These are phyloP conservation scores for Amylocystis lapponica DNA, from an alignment of 768 basidiomycete species.

Conservation along the genomic window DNA sequence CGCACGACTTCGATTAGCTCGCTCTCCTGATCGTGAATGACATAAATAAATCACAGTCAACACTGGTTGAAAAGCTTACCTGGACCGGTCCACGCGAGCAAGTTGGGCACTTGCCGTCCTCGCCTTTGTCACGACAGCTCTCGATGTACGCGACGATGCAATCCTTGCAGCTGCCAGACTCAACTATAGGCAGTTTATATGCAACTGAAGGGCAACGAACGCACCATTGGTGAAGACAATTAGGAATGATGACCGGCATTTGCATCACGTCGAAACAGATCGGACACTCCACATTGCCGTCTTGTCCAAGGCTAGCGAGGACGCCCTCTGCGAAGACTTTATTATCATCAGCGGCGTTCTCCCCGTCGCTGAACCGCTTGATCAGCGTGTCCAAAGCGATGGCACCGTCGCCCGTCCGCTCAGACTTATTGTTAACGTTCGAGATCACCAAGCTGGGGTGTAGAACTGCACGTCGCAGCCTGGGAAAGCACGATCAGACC, in stretches of 20 bases:
- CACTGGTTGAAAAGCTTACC: constrained; percentile 27
- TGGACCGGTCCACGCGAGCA: constrained; percentile 69
- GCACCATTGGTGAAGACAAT: constrained; percentile 75
- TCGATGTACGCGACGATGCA: constrained; percentile 76
- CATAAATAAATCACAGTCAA: neutral
- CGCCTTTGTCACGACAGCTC: constrained; percentile 60
- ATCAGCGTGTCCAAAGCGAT: constrained; percentile 59
- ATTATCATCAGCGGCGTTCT: constrained; percentile 23
- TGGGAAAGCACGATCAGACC: constrained; percentile 22
- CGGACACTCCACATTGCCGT: constrained; percentile 60
- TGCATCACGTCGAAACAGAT: constrained; percentile 81
- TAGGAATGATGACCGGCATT: constrained; percentile 59
- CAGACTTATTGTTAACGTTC: constrained; percentile 34
- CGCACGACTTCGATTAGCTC: constrained; percentile 63
- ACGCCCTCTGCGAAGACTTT: constrained; percentile 58
- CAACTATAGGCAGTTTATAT: neutral
- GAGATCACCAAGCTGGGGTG: constrained; percentile 82
- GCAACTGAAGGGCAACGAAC: constrained; percentile 12
- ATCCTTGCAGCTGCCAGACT: constrained; percentile 69
- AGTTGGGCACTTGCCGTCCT: constrained; percentile 73
- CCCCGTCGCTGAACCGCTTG: constrained; percentile 39
- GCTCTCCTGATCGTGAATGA: constrained; percentile 47
- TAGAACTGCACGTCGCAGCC: constrained; percentile 86
- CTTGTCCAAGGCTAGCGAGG: constrained; percentile 47
- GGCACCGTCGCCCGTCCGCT: constrained; percentile 33